phyloP scores from a whole-genome alignment of 169 alveolate genomes.

The Theileria annulata region DNA sequence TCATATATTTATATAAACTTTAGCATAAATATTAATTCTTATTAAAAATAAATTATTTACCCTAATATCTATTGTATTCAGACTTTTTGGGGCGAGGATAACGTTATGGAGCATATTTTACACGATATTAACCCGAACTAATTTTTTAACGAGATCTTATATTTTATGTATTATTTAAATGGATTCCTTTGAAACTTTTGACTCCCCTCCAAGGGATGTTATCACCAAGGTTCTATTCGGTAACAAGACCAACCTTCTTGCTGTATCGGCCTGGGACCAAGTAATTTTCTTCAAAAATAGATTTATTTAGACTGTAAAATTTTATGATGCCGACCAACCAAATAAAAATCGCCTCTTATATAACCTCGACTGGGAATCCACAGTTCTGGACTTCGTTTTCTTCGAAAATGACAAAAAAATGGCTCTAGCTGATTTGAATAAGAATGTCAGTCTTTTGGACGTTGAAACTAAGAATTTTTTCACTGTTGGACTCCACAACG shows the following conservation, averaged over 20 bases:
- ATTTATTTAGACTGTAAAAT: slow-evolving; percentile 32
- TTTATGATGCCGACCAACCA: slow-evolving; percentile 29
- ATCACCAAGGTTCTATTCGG: slow-evolving; percentile 58
- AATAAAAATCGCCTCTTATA: slow-evolving; percentile 13
- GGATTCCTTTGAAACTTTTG: slow-evolving; percentile 42
- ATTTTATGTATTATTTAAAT: background rate
- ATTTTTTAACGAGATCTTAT: slow-evolving; percentile 16
- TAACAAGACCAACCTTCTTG: slow-evolving; percentile 44
- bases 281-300: slow-evolving; percentile 2
- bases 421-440: slow-evolving; percentile 50
- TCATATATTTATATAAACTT: background rate
- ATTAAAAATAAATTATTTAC: background rate
- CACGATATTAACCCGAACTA: slow-evolving; percentile 38
- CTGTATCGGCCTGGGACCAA: slow-evolving; percentile 70
- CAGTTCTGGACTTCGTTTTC: slow-evolving; percentile 61
- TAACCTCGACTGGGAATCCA: slow-evolving; percentile 25
- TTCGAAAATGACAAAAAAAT: slow-evolving; percentile 51
- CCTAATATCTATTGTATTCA: background rate
- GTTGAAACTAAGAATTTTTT: slow-evolving; percentile 33
- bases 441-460: slow-evolving; percentile 45
- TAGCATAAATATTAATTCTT: background rate
- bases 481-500: slow-evolving; percentile 55
- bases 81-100: slow-evolving; percentile 39
- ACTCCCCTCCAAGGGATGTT: slow-evolving; percentile 50
- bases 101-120: slow-evolving; percentile 32